phyloP scores from a whole-genome alignment of 108 stramenopile species.

The Cyclotella cryptica region DNA sequence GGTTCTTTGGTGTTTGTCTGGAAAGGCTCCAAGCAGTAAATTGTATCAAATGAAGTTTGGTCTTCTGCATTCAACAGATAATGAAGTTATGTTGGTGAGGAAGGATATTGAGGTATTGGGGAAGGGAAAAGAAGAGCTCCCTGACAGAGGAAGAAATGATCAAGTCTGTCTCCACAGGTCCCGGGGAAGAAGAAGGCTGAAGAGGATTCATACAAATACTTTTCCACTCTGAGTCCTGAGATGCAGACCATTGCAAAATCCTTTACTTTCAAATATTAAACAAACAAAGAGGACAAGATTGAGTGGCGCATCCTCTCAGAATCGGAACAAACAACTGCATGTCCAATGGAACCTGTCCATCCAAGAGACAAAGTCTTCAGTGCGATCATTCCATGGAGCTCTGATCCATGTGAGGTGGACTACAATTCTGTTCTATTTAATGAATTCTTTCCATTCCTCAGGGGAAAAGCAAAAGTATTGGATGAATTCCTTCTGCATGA shows the following conservation, averaged over 20 bases:
- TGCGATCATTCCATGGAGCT: background rate
- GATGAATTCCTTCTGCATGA: conserved; percentile 4
- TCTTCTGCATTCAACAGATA: background rate
- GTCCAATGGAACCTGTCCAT: background rate
- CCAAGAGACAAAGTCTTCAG: background rate
- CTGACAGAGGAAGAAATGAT: background rate
- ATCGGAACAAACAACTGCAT: background rate
- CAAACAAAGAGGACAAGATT: background rate
- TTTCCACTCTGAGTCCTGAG: background rate
- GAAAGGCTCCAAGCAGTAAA: too few species aligned
- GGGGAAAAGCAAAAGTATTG: conserved; percentile 8
- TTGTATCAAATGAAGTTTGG: background rate
- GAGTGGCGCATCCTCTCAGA: background rate
- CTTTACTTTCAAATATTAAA: background rate
- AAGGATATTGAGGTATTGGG: background rate
- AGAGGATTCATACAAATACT: background rate
- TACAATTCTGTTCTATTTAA: background rate
- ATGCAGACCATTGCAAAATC: background rate
- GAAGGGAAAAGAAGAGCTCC: background rate
- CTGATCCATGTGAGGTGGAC: conserved; percentile 9
- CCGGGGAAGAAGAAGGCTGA: background rate
- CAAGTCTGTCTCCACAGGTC: background rate
- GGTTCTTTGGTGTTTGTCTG: too few species aligned
- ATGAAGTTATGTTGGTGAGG: background rate
- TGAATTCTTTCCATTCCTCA: conserved; percentile 1